Evolutionary conservation across 495 filamentous ascomycete genomes (phyloP).

Genomic region (Penicillium coffeae): DNA sequence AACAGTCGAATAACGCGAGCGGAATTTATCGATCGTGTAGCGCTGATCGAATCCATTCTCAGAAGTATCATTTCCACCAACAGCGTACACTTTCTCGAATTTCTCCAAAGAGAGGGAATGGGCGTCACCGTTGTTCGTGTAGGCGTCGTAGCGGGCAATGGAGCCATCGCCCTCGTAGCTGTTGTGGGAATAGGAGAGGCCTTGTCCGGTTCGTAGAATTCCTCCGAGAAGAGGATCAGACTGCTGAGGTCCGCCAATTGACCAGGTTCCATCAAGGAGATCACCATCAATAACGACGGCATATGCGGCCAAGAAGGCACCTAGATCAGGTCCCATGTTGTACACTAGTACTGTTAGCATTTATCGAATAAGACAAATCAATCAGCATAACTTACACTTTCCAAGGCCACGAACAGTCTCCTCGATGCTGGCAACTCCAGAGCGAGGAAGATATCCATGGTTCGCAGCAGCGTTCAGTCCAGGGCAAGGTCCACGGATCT

Average conservation of each 20-base stretch:
- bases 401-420: slow-evolving; percentile 6
- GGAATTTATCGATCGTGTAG: slow-evolving; percentile 9
- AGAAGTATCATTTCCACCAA: slow-evolving; percentile 8
- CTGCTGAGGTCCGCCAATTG: slow-evolving; percentile 14
- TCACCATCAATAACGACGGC: slow-evolving; percentile 20
- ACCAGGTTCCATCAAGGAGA: slow-evolving; percentile 16
- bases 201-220: slow-evolving; percentile 13
- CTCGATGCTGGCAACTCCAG: slow-evolving; percentile 6
- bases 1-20: slow-evolving; percentile 28
- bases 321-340: slow-evolving; percentile 12
- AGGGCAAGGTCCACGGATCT: slow-evolving; percentile 37
- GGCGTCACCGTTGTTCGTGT: slow-evolving; percentile 7
- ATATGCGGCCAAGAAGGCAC: slow-evolving; percentile 18
- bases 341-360: slow-evolving; percentile 7
- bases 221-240: slow-evolving; percentile 9
- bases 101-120: slow-evolving; percentile 8
- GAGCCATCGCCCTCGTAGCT: slow-evolving; percentile 22
- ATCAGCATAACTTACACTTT: slow-evolving; percentile 11
- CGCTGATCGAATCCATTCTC: slow-evolving; percentile 6
- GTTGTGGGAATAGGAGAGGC: slow-evolving; percentile 24
- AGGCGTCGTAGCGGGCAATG: slow-evolving; percentile 2
- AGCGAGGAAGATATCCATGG: slow-evolving; percentile 51
- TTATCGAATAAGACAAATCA: too few species aligned
- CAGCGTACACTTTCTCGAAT: slow-evolving; percentile 6
- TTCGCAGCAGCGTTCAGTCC: slow-evolving; percentile 56